Base-by-base conservation (phyloP, 2,329 filamentous ascomycete genomes). In the Aspergillus costaricaensis region DNA sequence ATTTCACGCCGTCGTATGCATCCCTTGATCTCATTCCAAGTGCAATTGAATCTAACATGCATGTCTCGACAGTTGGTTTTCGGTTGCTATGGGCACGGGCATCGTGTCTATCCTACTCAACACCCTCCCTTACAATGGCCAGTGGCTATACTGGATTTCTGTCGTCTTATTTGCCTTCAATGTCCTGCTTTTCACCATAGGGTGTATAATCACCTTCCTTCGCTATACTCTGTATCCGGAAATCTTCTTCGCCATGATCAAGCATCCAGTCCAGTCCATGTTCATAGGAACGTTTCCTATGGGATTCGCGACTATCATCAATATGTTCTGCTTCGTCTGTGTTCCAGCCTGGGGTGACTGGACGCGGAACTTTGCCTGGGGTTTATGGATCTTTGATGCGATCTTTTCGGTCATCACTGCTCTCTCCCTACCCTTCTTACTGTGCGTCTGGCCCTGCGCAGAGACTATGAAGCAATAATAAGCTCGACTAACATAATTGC, bases 231-330 rank as follows among this genome's bases (percentile, higher is more conserved):
- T 90, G 1, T 91, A 89, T 67, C 88, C 88, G 0, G 81, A 84
- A 60, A 86, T 90, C 30, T 91, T 87, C 83, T 69, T 60, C 0
- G 84, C 83, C 15, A 89, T 91, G 88, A 82, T 91, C 38, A 76
- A 79, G 2, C 86, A 91, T 69, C 87, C 86, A 0, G 83, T 82
- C 1, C 86, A 91, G 68, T 87, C 85, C 1, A 79, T 91, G 56
- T 91, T 91, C 65, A 75, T 91, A 3, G 88, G 85, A 0, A 88
- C 86, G 0, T 82, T 89, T 32, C 88, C 88, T 0, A 90, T 91
- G 86, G 87, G 82, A 0, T 82, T 91, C 60, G 85, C 86, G 0
- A 90, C 88, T 1, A 85, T 91, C 47, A 83, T 90, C 62, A 86
- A 87, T 62, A 86, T 88, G 82, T 84, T 86, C 71, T 79, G 86